Evolutionary conservation across 192 early-diverging fungal species (phyloP).

Genomic region (Diversispora eburnea): DNA sequence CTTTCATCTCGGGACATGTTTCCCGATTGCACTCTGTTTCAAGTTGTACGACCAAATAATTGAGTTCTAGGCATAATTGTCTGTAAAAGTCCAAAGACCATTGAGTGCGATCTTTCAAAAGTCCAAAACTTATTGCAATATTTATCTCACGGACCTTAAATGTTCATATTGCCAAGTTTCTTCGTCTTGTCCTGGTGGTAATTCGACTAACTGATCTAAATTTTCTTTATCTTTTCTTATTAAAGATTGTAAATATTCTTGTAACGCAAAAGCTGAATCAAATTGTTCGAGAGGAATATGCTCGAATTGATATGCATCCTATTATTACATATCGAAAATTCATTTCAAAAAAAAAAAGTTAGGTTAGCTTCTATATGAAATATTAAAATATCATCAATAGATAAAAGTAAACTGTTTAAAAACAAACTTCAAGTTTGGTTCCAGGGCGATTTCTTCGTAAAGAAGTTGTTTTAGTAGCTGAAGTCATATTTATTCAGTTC

Average conservation of each 20-base stretch:
- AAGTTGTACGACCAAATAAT: slow-evolving; percentile 67
- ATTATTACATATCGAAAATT: background rate
- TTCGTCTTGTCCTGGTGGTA: slow-evolving; percentile 60
- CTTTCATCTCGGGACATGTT: slow-evolving; percentile 90
- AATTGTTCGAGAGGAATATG: slow-evolving; percentile 55
- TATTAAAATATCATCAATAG: background rate
- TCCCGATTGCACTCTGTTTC: slow-evolving; percentile 71
- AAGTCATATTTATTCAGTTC: too few relatives aligned
- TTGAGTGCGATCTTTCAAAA: background rate
- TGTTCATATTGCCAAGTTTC: slow-evolving; percentile 89
- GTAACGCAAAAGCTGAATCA: slow-evolving; percentile 67
- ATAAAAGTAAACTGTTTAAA: background rate
- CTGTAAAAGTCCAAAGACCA: slow-evolving; percentile 36
- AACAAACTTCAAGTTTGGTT: slow-evolving; percentile 16
- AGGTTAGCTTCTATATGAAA: background rate
- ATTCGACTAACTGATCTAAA: slow-evolving; percentile 53
- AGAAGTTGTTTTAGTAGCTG: background rate
- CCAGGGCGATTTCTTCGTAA: slow-evolving; percentile 24
- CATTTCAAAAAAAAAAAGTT: background rate
- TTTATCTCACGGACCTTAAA: slow-evolving; percentile 55
- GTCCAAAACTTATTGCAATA: background rate
- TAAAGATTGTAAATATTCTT: slow-evolving; percentile 76
- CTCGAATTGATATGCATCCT: slow-evolving; percentile 51
- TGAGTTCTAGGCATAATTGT: slow-evolving; percentile 83
- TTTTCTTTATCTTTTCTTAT: slow-evolving; percentile 64